Evolutionary conservation across 176 grass and related monocot genomes (phyloP).

Genomic region (Bolboschoenus planiculmis): DNA sequence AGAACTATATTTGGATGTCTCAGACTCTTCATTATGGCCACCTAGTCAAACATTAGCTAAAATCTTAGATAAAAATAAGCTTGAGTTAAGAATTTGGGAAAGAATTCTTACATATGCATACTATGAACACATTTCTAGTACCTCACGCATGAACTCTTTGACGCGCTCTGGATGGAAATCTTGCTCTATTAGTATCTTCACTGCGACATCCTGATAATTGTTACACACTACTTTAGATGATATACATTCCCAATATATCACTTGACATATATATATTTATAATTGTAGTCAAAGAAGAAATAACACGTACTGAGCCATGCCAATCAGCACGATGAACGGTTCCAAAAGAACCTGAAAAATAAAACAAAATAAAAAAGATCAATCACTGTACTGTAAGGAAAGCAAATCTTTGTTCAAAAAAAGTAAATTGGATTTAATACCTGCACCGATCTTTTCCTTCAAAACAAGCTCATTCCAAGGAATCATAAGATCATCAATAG

Average conservation of each 20-base stretch:
- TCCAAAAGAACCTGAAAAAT: constrained; percentile 91
- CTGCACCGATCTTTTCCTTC: constrained; percentile 96
- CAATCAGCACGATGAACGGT: constrained; percentile 98
- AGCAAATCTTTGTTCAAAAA: not conserved
- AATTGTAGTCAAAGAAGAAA: constrained; percentile 21
- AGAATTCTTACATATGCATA: not conserved
- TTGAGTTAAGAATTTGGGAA: not conserved
- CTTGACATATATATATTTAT: constrained; percentile 5
- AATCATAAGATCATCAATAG: constrained; percentile 69
- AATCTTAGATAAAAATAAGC: not conserved
- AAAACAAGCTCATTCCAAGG: constrained; percentile 84
- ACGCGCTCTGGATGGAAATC: constrained; percentile 87
- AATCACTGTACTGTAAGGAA: not conserved
- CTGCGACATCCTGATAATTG: constrained; percentile 76
- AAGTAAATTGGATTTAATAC: constrained; percentile 30
- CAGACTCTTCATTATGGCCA: constrained; percentile 87
- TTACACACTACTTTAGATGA: not conserved
- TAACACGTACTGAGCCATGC: constrained; percentile 90
- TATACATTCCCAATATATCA: not conserved
- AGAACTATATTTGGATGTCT: constrained; percentile 96
- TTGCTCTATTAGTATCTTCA: constrained; percentile 98
- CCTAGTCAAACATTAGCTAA: constrained; percentile 30
- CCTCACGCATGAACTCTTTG: constrained; percentile 94
- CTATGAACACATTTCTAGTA: constrained; percentile 30
- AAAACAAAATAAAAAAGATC: constrained; percentile 23